phyloP scores from a whole-genome alignment of 2,329 filamentous ascomycete species.

The Penicillium occitanis region DNA sequence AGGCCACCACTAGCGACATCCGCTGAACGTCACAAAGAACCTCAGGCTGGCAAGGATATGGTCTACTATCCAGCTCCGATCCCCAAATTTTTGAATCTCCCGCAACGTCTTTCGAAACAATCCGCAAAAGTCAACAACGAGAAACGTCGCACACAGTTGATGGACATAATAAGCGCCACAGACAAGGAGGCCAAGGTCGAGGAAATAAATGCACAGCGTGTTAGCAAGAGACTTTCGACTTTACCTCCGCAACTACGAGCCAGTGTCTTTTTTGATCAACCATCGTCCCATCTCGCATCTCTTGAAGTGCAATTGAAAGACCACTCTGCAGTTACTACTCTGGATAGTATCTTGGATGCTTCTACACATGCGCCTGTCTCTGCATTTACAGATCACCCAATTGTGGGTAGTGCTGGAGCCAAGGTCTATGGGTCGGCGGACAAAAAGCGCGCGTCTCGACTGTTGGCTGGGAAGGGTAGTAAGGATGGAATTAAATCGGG shows the following conservation, averaged over 20 bases:
- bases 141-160: conserved; percentile 69
- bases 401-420: conserved; percentile 70
- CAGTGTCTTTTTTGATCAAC: conserved; percentile 83
- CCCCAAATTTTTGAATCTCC: conserved; percentile 87
- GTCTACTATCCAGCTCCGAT: conserved; percentile 95
- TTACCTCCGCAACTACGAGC: conserved; percentile 83
- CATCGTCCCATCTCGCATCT: conserved; percentile 45
- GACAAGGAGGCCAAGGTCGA: conserved; percentile 46
- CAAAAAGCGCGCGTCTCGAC: conserved; percentile 29
- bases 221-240: conserved; percentile 45
- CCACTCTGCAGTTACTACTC: conserved; percentile 80
- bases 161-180: conserved; percentile 59
- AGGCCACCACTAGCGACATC: conserved; percentile 43
- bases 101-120: conserved; percentile 77
- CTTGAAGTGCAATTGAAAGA: conserved; percentile 62
- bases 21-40: conserved; percentile 40
- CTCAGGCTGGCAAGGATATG: conserved; percentile 71
- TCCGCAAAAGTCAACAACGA: conserved; percentile 65
- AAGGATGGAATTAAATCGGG: conserved; percentile 30
- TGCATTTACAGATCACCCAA: conserved; percentile 87
- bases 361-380: conserved; percentile 83
- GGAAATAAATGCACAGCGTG: conserved; percentile 25
- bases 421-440: conserved; percentile 67
- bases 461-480: conserved; percentile 28
- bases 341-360: conserved; percentile 89